A percentile compares a stretch with the other conserved stretches of the same genome.
phyloP scores from a whole-genome alignment of 352 stramenopile genomes.

The Elongisporangium senticosum region DNA sequence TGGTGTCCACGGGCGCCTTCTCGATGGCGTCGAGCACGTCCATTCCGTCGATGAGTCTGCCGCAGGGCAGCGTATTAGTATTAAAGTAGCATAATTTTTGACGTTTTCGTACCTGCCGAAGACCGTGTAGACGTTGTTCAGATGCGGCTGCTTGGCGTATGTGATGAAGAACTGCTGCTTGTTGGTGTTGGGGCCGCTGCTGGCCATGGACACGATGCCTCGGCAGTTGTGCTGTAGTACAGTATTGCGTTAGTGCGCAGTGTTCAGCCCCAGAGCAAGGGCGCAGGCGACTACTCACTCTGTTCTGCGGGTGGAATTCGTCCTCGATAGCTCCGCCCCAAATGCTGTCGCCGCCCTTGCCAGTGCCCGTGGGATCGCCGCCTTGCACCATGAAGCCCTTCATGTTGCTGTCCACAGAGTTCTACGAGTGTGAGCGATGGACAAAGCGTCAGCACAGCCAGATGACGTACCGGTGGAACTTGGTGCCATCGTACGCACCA shows the following conservation, averaged over 20 bases:
- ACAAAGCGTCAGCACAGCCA: neutral
- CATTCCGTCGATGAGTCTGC: conserved; percentile 92
- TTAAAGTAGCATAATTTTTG: conserved; percentile 5
- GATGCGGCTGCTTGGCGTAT: conserved; percentile 93
- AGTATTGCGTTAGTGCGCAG: neutral
- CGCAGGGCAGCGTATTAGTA: neutral
- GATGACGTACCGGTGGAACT: conserved; percentile 78
- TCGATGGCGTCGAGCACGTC: conserved; percentile 97
- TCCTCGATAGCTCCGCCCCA: conserved; percentile 88
- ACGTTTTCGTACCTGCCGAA: conserved; percentile 86
- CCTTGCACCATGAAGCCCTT: conserved; percentile 88
- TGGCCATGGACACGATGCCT: conserved; percentile 91
- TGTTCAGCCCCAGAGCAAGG: neutral
- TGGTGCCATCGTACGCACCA: conserved; percentile 87
- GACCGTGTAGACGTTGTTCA: conserved; percentile 98
- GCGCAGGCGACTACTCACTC: conserved; percentile 21
- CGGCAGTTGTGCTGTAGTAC: conserved; percentile 73
- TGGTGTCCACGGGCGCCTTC: conserved; percentile 89
- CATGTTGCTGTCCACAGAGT: conserved; percentile 51
- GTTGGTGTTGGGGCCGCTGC: conserved; percentile 90
- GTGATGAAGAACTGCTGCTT: conserved; percentile 98
- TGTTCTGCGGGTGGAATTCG: conserved; percentile 89
- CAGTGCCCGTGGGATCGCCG: conserved; percentile 87
- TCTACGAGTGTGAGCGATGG: neutral
- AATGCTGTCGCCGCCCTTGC: conserved; percentile 89